Base-by-base conservation (phyloP, 2,329 filamentous ascomycete species). In the Xylaria sp. region DNA sequence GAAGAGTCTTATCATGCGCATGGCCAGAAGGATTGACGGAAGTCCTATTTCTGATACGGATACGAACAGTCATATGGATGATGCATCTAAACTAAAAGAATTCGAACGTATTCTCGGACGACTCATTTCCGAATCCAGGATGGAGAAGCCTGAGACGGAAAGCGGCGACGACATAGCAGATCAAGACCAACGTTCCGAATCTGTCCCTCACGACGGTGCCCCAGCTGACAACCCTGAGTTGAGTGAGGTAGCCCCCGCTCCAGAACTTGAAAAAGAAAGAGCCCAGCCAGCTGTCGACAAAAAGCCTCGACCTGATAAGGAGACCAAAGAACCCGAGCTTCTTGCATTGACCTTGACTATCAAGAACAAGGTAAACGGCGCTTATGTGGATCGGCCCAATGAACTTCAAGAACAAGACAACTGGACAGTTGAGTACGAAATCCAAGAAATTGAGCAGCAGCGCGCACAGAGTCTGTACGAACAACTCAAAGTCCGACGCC, bases 351-450 rank as follows among this genome's bases (percentile, higher is more conserved):
- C 89, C 15, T 82, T 97, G 63, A 90, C 88, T 0, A 82, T 93
- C 58, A 88, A 88, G 71, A 96, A 92, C 82, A 87, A 86, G 70
- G 86, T 97, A 62, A 91, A 96, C 75, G 90, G 87, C 20, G 62
- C 81, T 13, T 85, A 86, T 62, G 87, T 93, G 0, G 76, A 81
- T 0, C 89, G 93, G 3, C 92, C 93, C 0, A 71, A 80, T 1
- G 72, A 83, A 0, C 77, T 90, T 53, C 78, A 60, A 0, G 36
- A 74, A 15, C 23, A 10, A 6, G 78, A 76, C 66, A 89, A 71
- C 75, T 97, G 94, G 94, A 78, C 81, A 0, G 82, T 97, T n/a
- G 89, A 96, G 73, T 97, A 97, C 79, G 85, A 89, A 41, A 81
- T 97, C 56, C 85, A 86, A 53, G 91, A 94, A 71, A 82, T 94